Evolutionary conservation across 2,329 filamentous ascomycete species (phyloP).

Genomic region (Hawksworthiomyces lignivorus): DNA sequence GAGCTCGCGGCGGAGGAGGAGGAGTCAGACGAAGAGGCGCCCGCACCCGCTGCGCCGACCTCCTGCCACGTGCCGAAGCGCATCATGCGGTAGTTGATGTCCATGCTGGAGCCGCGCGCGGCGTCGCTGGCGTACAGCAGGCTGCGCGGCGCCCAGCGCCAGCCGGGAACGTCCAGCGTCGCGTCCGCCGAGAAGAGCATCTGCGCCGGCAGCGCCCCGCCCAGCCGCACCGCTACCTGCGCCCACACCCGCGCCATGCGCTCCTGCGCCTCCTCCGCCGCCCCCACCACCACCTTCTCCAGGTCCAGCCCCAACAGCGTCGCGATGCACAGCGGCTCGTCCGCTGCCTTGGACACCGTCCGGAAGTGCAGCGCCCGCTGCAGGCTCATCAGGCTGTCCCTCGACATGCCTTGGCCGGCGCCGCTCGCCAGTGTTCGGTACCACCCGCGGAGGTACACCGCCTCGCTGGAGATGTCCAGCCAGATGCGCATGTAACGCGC

Average conservation of each 20-base stretch:
- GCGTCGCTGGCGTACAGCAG: neutral
- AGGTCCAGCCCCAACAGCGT: conserved; percentile 2
- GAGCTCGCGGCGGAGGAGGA: too few relatives aligned
- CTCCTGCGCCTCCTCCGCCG: neutral
- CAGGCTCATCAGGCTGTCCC: neutral
- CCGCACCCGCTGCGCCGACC: too few relatives aligned
- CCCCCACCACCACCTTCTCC: neutral
- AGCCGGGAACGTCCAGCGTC: conserved; percentile 1
- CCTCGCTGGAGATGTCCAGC: conserved; percentile 4
- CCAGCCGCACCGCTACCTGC: neutral
- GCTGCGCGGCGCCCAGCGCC: conserved; percentile 5
- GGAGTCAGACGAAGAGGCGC: too few relatives aligned
- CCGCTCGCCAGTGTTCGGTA: neutral
- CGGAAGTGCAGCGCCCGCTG: conserved; percentile 5
- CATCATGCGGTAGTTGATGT: neutral
- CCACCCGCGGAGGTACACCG: conserved; percentile 1
- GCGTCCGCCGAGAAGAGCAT: conserved; percentile 2
- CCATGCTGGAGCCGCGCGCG: neutral
- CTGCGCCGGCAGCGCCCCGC: neutral
- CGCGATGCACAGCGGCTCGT: conserved; percentile 5
- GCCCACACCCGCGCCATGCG: conserved; percentile 6
- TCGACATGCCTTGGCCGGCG: neutral
- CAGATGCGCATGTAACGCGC: conserved; percentile 4
- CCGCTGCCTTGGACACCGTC: conserved; percentile 3
- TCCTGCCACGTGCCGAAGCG: neutral